These are phyloP conservation scores for Stephania cephalantha DNA, from an alignment of 164 flowering plant genomes.

Conservation along the genomic window DNA sequence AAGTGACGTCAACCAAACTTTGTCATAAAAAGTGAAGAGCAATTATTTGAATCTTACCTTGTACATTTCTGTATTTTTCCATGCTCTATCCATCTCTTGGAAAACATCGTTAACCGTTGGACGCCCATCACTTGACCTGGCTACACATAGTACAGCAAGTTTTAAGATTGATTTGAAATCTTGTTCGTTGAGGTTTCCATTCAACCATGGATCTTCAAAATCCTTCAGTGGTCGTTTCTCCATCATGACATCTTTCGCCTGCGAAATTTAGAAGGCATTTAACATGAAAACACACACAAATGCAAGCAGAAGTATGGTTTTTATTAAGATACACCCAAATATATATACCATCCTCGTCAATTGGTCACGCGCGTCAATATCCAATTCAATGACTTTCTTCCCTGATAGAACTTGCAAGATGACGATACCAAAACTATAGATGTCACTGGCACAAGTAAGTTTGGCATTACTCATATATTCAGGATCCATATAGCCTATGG, in stretches of 20 bases:
- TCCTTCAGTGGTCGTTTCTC: constrained; percentile 43
- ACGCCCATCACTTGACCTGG: constrained; percentile 64
- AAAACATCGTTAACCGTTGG: constrained; percentile 45
- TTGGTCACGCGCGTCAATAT: constrained; percentile 61
- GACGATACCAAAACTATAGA: constrained; percentile 71
- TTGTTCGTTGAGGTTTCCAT: constrained; percentile 31
- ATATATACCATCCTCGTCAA: constrained; percentile 45
- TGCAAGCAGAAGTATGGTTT: background rate
- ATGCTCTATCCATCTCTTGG: constrained; percentile 50
- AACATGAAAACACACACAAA: background rate
- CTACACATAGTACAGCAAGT: constrained; percentile 61
- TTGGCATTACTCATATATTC: constrained; percentile 77
- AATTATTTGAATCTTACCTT: constrained; percentile 21
- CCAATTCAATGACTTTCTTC: constrained; percentile 55
- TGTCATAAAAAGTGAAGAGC: background rate
- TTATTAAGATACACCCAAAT: too few species aligned
- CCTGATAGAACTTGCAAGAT: constrained; percentile 62
- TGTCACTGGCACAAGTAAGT: constrained; percentile 64
- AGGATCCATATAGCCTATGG: constrained; percentile 79
- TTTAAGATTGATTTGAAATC: constrained; percentile 53
- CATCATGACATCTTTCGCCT: constrained; percentile 67
- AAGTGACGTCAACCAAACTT: background rate
- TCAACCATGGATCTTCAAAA: constrained; percentile 51
- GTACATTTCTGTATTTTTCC: constrained; percentile 32
- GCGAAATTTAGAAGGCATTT: constrained; percentile 7